Percentiles rank a stretch among this genome's conserved stretches.
Conservation (phyloP, 2,329 filamentous ascomycete species). For the Ceratocystis colombiana region DNA sequence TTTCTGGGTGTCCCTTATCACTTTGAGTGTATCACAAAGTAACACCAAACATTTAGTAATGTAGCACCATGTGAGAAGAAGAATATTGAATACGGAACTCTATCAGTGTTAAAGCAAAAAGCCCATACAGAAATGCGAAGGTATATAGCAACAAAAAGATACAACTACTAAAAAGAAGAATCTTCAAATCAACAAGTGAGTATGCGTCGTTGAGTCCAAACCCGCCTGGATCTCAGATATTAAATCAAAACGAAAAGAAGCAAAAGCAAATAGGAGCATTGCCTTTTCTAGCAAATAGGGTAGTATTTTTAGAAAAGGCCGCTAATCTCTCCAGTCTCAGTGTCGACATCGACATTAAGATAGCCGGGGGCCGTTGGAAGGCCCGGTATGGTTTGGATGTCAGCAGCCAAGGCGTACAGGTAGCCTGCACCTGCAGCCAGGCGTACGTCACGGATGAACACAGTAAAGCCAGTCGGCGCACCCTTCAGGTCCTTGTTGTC, state of each 20-base stretch:
- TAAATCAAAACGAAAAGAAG: constrained; percentile 9
- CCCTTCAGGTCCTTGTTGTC: constrained; percentile 92
- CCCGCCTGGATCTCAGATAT: constrained; percentile 12
- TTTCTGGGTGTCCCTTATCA: no score
- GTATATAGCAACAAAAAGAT: constrained; percentile 3
- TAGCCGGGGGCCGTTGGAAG: constrained; percentile 92
- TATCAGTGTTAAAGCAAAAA: constrained; percentile 13
- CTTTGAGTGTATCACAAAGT: no score
- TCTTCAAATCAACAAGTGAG: constrained; percentile 7
- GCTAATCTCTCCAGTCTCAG: constrained; percentile 74
- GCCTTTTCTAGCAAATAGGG: background rate
- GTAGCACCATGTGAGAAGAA: background rate
- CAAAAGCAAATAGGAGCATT: constrained; percentile 4
- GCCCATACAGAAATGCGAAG: background rate
- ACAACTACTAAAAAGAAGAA: constrained; percentile 3
- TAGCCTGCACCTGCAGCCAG: constrained; percentile 93
- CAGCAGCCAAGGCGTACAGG: constrained; percentile 84
- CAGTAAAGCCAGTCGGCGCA: constrained; percentile 84
- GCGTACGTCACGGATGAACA: constrained; percentile 87
- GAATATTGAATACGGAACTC: background rate
- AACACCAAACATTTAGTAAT: no score
- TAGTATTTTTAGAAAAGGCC: constrained; percentile 63
- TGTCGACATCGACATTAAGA: constrained; percentile 78
- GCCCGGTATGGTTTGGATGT: constrained; percentile 97
- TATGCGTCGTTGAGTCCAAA: constrained; percentile 23